Base-by-base conservation (phyloP, 2,329 filamentous ascomycete genomes). In the Cercospora brassicicola region DNA sequence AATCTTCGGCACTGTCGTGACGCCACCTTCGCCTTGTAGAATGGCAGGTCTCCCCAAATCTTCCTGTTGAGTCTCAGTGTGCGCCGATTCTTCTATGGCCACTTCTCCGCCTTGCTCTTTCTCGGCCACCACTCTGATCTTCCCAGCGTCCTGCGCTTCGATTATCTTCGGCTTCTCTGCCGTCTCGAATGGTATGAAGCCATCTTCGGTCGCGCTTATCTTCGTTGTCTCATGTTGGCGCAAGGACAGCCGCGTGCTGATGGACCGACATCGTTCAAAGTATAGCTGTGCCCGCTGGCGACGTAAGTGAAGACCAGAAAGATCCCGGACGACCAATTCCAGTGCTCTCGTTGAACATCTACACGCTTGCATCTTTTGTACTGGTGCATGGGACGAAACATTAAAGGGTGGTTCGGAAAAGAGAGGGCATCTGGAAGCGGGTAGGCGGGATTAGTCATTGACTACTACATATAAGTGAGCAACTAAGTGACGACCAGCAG, bases 281-380 rank as follows among this genome's bases (percentile, higher is more conserved):
- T 67, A 66, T 60, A 61, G 59, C 26, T 65, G 69, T 26, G 67
- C 68, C 66, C 65, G 69, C 53, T 69, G 68, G 39, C 64, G 60
- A n/a, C 68, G 67, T 13, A 75, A 30, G 6, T 67, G 68, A 39
- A 75, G 28, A 7, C 72, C 73, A 33, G 73, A 73, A 18, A 76
- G 56, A 45, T 76, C 70, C 57, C 69, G 66, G 33, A 74, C 60
- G 36, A 74, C 72, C 10, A 59, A 45, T 28, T 73, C 73, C 11
- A 76, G 73, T 11, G 73, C 73, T 56, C 67, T 63, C 2, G 70
- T 71, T n/a, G 72, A 70, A 64, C 71, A 74, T 9, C 45, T 51
- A 33, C 73, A 75, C 28, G 62, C 64, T 59, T 59, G 55, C 73
- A 73, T 73, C 26, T 26, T 56, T 28, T 11, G n/a, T 30, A 15